Percentiles rank a stretch among this genome's conserved stretches.
Evolutionary conservation across 306 rosid genomes (phyloP).

Genomic region (Casuarina glauca): DNA sequence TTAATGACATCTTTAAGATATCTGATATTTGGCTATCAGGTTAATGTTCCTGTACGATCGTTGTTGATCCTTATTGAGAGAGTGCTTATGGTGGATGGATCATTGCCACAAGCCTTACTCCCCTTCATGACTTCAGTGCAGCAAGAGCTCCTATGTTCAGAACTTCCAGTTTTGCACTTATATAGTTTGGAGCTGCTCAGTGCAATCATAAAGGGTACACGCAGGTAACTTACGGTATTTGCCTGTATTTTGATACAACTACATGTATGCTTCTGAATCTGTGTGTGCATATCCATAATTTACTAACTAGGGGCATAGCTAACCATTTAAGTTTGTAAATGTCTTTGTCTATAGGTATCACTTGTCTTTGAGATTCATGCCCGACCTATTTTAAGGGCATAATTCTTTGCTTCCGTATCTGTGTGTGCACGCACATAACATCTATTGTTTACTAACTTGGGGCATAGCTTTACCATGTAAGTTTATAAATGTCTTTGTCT

Average conservation of each 20-base stretch:
- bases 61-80: conserved; percentile 69
- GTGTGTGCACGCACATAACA: too few species aligned
- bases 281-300: too few species aligned
- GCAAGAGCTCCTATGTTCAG: conserved; percentile 79
- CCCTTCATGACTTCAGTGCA: conserved; percentile 71
- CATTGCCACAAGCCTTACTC: conserved; percentile 55
- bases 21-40: conserved; percentile 44
- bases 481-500: too few species aligned
- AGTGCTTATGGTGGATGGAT: conserved; percentile 73
- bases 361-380: neutral
- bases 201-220: conserved; percentile 60
- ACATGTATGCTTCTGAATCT: too few species aligned
- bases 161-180: conserved; percentile 80
- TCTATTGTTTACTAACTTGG: too few species aligned
- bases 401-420: neutral
- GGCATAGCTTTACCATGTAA: too few species aligned
- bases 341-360: neutral
- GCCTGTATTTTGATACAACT: neutral
- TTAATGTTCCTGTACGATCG: conserved; percentile 60
- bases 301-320: neutral
- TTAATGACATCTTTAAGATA: conserved; percentile 1
- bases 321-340: neutral
- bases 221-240: conserved; percentile 49
- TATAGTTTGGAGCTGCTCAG: conserved; percentile 66
- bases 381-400: neutral